A percentile compares a stretch with the other conserved stretches of the same genome.
These are phyloP conservation scores for Cladosporium colombiae DNA, from an alignment of 2,329 filamentous ascomycete genomes.

Conservation along the genomic window DNA sequence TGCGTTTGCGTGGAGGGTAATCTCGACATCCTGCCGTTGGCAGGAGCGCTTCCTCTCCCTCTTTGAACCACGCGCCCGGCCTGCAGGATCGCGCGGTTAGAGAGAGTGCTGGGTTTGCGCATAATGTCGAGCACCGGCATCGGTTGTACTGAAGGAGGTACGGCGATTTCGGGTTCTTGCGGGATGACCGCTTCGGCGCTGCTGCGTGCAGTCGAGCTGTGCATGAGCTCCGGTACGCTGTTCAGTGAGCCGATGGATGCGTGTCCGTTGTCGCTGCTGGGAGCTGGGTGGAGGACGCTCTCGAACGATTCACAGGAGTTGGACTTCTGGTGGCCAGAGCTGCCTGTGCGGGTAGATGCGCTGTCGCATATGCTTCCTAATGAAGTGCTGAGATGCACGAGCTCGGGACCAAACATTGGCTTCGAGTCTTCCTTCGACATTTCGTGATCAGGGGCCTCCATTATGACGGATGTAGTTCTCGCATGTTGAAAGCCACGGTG, in stretches of 20 bases:
- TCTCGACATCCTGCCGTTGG: constrained; percentile 8
- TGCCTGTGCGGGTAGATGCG: constrained; percentile 28
- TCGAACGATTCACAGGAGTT: constrained; percentile 33
- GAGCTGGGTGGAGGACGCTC: constrained; percentile 25
- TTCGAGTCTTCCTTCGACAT: not conserved
- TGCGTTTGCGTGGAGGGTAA: constrained; percentile 1
- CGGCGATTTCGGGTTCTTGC: not conserved
- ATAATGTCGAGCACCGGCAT: constrained; percentile 4
- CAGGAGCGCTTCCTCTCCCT: constrained; percentile 19
- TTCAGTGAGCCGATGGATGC: constrained; percentile 31
- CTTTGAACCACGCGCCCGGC: constrained; percentile 31
- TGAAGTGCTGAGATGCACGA: constrained; percentile 6
- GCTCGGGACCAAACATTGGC: constrained; percentile 12
- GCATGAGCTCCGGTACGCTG: constrained; percentile 34
- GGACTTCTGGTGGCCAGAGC: constrained; percentile 30
- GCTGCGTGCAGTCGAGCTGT: constrained; percentile 23
- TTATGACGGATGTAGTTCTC: constrained; percentile 27
- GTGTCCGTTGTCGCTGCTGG: constrained; percentile 28
- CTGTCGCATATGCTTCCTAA: constrained; percentile 12
- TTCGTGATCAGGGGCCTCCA: constrained; percentile 17
- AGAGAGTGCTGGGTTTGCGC: constrained; percentile 20
- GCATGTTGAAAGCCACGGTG: constrained; percentile 36
- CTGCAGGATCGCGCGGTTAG: constrained; percentile 29
- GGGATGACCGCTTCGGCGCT: constrained; percentile 1
- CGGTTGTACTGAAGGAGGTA: not conserved